Percentiles rank a stretch among this genome's conserved stretches.
Conservation (phyloP, 495 filamentous ascomycete species). For the Monascus purpureus region DNA sequence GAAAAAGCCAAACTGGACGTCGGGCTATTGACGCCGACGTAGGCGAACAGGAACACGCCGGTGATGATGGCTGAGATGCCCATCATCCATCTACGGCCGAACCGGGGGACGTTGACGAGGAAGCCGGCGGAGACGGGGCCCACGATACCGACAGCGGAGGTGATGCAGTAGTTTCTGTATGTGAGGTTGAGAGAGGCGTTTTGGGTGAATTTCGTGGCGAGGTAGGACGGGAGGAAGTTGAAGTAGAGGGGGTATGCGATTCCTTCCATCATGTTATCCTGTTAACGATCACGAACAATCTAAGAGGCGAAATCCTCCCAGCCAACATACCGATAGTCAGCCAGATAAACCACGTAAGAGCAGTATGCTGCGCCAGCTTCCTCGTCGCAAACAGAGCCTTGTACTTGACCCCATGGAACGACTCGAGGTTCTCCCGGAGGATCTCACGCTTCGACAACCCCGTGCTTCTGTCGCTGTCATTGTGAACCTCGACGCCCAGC, state of each 20-base stretch:
- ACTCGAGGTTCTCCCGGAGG: constrained; percentile 34
- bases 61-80: constrained; percentile 46
- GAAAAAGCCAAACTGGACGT: constrained; percentile 51
- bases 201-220: constrained; percentile 29
- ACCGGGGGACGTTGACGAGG: constrained; percentile 42
- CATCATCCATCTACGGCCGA: constrained; percentile 55
- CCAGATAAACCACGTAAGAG: constrained; percentile 57
- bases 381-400: constrained; percentile 50
- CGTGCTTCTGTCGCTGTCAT: too few species aligned
- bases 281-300: too few species aligned
- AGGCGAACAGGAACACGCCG: constrained; percentile 56
- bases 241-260: constrained; percentile 57
- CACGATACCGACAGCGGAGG: constrained; percentile 48
- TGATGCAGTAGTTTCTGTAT: constrained; percentile 61
- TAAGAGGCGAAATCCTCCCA: too few species aligned
- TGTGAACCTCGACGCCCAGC: constrained; percentile 8
- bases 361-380: constrained; percentile 44
- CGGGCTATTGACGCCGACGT: constrained; percentile 45
- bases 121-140: constrained; percentile 51
- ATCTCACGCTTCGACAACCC: constrained; percentile 27
- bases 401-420: constrained; percentile 48
- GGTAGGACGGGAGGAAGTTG: constrained; percentile 45
- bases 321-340: constrained; percentile 56
- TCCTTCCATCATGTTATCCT: too few species aligned
- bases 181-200: constrained; percentile 33